Evolutionary conservation across 768 basidiomycete genomes (phyloP), one percentile per base, ranked within the genome.

Genomic region (Grammothele lineata): DNA sequence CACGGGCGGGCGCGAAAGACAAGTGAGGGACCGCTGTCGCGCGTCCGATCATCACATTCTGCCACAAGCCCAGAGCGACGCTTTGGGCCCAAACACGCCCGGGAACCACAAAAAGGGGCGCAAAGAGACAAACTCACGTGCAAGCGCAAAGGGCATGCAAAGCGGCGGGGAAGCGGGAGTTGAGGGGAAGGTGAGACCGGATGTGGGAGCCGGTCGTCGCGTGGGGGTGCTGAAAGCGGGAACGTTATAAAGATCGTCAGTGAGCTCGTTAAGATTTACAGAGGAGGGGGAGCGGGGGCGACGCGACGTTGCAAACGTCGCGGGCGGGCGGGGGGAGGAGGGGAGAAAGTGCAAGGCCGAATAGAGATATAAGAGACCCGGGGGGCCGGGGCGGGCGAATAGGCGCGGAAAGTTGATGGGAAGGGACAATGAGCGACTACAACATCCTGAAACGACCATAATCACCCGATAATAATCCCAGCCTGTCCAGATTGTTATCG

Each of bases 331-430:
- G 51, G 55, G 48, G 54, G 58, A 39, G 51, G 54, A 52, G 50
- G 46, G 43, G 42, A 47, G 48, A 51, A 43, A 54, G 49, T 52
- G 39, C 38, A 45, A 38, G 47, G 32, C 51, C 45, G 44, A 58
- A 57, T 55, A 45, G 56, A 55, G 53, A 51, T 55, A 62, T 56
- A 56, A 61, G 60, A 43, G 54, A 59, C 35, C 57, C 57, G 56
- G 55, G 45, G 34, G 23, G 30, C 51, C 59, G 62, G 61, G 47
- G 35, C 54, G 48, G 41, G 42, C 18, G 25, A 36, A 51, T 49
- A 54, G 50, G 54, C 50, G 48, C 52, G 55, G 50, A 50, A 54
- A 34, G 41, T 51, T 53, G 54, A 55, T 49, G 45, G 52, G 41
- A 33, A 54, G 41, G 43, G 43, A 48, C 55, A 57, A 54, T 53